Conservation (phyloP, 345 rosid species). For the Adansonia digitata region DNA sequence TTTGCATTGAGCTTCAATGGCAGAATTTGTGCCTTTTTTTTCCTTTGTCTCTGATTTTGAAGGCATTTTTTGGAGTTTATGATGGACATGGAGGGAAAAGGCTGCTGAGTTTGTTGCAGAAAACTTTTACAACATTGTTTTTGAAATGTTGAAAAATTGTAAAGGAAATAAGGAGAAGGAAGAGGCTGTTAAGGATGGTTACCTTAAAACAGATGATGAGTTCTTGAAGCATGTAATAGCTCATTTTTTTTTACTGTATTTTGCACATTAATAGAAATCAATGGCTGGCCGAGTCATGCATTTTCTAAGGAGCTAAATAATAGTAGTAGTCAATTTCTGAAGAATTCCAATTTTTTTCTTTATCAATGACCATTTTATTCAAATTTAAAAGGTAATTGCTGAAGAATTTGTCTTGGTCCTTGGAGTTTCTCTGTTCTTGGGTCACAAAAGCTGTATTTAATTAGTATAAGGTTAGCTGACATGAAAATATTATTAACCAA, state of each 20-base stretch:
- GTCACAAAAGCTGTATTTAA: neutral
- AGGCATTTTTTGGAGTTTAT: conserved; percentile 84
- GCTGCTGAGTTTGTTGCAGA: conserved; percentile 73
- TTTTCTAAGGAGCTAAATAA: neutral
- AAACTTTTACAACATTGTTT: conserved; percentile 55
- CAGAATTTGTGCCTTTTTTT: neutral
- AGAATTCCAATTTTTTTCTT: neutral
- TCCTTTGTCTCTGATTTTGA: conserved; percentile 6
- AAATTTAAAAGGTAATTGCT: neutral
- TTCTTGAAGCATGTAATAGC: conserved; percentile 11
- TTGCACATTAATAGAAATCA: neutral
- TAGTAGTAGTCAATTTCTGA: neutral
- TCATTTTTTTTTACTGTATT: no score
- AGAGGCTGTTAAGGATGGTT: neutral
- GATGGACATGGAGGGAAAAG: conserved; percentile 80
- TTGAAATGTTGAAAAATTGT: conserved; percentile 15
- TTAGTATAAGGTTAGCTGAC: neutral
- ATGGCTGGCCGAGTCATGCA: neutral
- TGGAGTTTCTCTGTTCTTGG: neutral
- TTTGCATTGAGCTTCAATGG: neutral
- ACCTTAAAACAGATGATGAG: conserved; percentile 11
- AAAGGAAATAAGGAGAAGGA: neutral
- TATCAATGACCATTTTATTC: neutral
- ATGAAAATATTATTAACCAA: neutral
- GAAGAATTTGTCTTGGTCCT: neutral